A percentile compares a stretch with the other conserved stretches of the same genome.
Evolutionary conservation across 257 asterid genomes (phyloP).

Genomic region (Nicotiana paniculata): DNA sequence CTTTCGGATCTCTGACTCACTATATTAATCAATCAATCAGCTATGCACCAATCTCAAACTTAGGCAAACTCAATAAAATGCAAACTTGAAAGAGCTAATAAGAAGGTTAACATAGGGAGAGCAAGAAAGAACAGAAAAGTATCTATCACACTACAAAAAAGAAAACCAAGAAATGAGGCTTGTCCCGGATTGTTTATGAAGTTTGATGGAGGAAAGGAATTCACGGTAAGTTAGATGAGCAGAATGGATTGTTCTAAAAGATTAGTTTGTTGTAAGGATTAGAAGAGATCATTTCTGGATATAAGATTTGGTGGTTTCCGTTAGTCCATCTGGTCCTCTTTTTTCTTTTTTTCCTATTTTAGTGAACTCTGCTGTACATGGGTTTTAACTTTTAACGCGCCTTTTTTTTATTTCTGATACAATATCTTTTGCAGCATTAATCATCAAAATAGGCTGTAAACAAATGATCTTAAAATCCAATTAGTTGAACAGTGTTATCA

Average conservation of each 20-base stretch:
- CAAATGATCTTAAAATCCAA: not conserved
- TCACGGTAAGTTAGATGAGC: not conserved
- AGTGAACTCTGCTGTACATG: not conserved
- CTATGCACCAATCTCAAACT: too few species aligned
- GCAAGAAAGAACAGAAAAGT: not conserved
- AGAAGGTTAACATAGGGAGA: constrained; percentile 1
- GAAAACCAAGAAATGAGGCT: not conserved
- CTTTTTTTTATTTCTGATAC: not conserved
- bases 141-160: not conserved
- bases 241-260: not conserved
- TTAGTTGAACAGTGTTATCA: not conserved
- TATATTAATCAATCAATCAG: too few species aligned
- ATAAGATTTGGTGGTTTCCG: too few species aligned
- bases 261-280: not conserved
- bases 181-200: not conserved
- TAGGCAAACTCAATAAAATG: not conserved
- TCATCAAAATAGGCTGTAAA: not conserved
- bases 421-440: not conserved
- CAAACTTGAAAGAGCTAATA: not conserved
- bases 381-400: not conserved
- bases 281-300: not conserved
- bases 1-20: too few species aligned
- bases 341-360: not conserved
- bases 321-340: not conserved
- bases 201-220: not conserved